Evolutionary conservation across 2,329 filamentous ascomycete species (phyloP).

Genomic region (Exophiala dermatitidis): DNA sequence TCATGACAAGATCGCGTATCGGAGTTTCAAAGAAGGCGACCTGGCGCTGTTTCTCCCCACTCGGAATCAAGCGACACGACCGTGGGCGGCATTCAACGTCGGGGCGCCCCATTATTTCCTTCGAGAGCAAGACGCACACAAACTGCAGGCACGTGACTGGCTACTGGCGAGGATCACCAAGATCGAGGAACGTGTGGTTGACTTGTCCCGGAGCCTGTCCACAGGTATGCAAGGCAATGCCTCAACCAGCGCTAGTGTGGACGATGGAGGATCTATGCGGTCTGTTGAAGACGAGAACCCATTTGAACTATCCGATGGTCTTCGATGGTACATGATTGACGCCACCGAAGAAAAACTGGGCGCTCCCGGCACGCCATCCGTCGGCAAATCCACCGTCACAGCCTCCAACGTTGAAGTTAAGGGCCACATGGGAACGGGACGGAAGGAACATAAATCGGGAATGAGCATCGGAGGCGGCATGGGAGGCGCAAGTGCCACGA

Average conservation of each 20-base stretch:
- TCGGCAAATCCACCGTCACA: slow-evolving; percentile 86
- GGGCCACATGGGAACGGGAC: slow-evolving; percentile 46
- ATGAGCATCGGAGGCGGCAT: slow-evolving; percentile 18
- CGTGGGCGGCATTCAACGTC: slow-evolving; percentile 98
- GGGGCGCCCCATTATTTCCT: slow-evolving; percentile 96
- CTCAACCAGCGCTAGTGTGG: slow-evolving; percentile 45
- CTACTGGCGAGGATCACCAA: slow-evolving; percentile 89
- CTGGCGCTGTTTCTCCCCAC: slow-evolving; percentile 90
- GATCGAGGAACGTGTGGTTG: slow-evolving; percentile 87
- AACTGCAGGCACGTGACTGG: slow-evolving; percentile 81
- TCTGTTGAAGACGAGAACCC: slow-evolving; percentile 85
- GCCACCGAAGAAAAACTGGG: slow-evolving; percentile 87
- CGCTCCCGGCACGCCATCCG: slow-evolving; percentile 82
- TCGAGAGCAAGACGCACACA: slow-evolving; percentile 82
- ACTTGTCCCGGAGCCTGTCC: slow-evolving; percentile 73
- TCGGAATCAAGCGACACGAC: slow-evolving; percentile 83
- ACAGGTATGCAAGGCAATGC: slow-evolving; percentile 34
- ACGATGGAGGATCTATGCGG: slow-evolving; percentile 43
- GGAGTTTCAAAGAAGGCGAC: slow-evolving; percentile 93
- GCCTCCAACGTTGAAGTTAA: slow-evolving; percentile 80
- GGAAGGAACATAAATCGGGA: slow-evolving; percentile 22
- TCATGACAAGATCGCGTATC: slow-evolving; percentile 92
- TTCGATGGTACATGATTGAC: slow-evolving; percentile 94
- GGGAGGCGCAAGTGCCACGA: slow-evolving; percentile 30
- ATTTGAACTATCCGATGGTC: slow-evolving; percentile 88